Evolutionary conservation across 73 alveolate genomes (phyloP), one percentile per base, ranked within the genome.

Genomic region (Paramecium sonneborni): DNA sequence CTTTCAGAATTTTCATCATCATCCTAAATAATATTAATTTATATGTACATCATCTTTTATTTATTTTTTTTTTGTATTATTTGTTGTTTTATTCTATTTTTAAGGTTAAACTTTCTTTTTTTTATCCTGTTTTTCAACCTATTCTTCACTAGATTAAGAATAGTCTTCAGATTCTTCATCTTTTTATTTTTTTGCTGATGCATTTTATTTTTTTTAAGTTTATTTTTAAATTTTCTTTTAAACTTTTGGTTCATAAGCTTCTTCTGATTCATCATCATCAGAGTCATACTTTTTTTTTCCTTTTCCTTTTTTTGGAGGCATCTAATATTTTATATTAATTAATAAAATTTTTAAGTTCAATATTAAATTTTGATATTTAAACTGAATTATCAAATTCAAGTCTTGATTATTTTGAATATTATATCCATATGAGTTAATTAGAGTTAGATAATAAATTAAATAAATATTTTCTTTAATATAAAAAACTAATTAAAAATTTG

Each of bases 1-100:
- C 90, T 79, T 24, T 79, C 69, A 39, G 69, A 39, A 39, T 79
- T 41, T 7, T 79, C 90, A 39, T 79, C 90, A 2, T 41, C 72
- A 38, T 43, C 90, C 90, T 79, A 37, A 11, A 14, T 8, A 34
- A 12, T 72, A 7, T 62, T 15, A 6, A 62, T 62, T 3, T 15
- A 7, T 4, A 23, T 62, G n/a, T 62, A 62, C 84, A 26, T 62
- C 84, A 9, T 62, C 84, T 32, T 62, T 62, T 62, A 1, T 1
- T 30, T 62, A 30, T 32, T 62, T 62, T 32, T 62, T 62, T 62
- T 26, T 62, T 62, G 23, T 15, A 62, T 32, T 58, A 15, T 32
- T 58, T 11, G 18, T 58, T 58, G 82, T 7, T 58, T 58, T 28
- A 5, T 24, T 58, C 21, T 58, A 58, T 5, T 23, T 62, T 62